A percentile compares a stretch with the other conserved stretches of the same genome.
Conservation (phyloP, 2,329 filamentous ascomycete genomes). For the Colletotrichum truncatum region DNA sequence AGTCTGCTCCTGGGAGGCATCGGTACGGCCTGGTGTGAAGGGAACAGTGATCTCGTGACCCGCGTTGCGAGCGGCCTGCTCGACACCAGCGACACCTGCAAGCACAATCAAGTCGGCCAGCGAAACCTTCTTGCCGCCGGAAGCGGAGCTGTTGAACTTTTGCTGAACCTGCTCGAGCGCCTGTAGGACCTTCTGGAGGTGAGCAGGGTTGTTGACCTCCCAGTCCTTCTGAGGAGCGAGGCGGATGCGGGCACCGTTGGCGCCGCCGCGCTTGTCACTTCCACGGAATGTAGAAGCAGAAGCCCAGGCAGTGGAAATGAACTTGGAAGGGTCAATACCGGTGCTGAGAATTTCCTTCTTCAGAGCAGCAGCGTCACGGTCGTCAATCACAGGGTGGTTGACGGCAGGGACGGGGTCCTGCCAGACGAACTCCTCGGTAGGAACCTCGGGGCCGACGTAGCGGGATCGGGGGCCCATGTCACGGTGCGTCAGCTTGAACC, state of each 20-base stretch:
- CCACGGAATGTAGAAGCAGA: conserved; percentile 78
- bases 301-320: conserved; percentile 75
- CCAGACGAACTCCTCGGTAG: conserved; percentile 75
- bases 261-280: conserved; percentile 83
- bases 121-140: conserved; percentile 73
- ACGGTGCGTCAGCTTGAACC: conserved; percentile 87
- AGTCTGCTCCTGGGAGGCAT: conserved; percentile 78
- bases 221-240: conserved; percentile 77
- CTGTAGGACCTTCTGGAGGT: conserved; percentile 69
- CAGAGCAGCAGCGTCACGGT: conserved; percentile 67
- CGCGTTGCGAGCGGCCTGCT: conserved; percentile 70
- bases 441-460: conserved; percentile 80
- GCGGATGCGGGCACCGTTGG: conserved; percentile 82
- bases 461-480: conserved; percentile 77
- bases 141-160: conserved; percentile 76
- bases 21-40: conserved; percentile 77
- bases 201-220: conserved; percentile 77
- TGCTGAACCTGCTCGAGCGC: conserved; percentile 72
- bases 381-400: conserved; percentile 67
- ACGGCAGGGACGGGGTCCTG: conserved; percentile 77
- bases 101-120: conserved; percentile 82
- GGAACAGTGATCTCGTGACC: conserved; percentile 66
- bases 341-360: conserved; percentile 74
- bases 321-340: conserved; percentile 66
- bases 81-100: conserved; percentile 73